Evolutionary conservation across 2,329 filamentous ascomycete species (phyloP).

Genomic region (Venturia aucupariae): DNA sequence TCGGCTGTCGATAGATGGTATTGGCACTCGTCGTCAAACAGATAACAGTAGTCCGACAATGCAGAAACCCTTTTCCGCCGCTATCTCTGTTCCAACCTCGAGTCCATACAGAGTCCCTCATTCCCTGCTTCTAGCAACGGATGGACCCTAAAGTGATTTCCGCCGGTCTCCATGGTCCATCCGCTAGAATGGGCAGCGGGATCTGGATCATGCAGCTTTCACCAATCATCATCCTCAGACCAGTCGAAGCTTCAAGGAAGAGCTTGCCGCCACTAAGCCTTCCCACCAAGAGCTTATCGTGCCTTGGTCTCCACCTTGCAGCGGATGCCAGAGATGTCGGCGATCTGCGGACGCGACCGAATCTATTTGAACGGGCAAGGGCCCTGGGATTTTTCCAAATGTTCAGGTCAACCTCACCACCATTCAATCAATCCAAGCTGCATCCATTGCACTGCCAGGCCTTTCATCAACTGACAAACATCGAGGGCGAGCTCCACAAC

Average conservation of each 20-base stretch:
- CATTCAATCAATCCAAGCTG: neutral
- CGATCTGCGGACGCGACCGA: neutral
- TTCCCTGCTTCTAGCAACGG: neutral
- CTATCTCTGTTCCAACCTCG: neutral
- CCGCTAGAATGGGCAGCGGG: neutral
- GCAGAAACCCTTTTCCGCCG: neutral
- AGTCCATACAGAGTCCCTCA: neutral
- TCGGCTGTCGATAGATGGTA: neutral
- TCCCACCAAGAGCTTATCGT: slow-evolving; percentile 8
- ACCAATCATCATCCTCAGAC: neutral
- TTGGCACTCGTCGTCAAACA: neutral
- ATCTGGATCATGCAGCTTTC: neutral
- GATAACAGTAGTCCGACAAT: neutral
- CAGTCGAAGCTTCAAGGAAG: neutral
- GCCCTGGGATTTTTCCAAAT: neutral
- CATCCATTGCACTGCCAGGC: neutral
- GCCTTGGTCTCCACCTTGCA: neutral
- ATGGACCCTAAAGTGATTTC: neutral
- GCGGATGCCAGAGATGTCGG: slow-evolving; percentile 1
- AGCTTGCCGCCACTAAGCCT: neutral
- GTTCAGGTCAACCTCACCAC: slow-evolving; percentile 3
- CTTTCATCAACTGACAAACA: no score
- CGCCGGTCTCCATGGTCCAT: neutral
- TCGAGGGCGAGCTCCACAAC: neutral
- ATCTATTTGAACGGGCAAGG: slow-evolving; percentile 2